Base-by-base conservation (phyloP, 495 filamentous ascomycete genomes). In the Aspergillus sclerotiicarbonarius region DNA sequence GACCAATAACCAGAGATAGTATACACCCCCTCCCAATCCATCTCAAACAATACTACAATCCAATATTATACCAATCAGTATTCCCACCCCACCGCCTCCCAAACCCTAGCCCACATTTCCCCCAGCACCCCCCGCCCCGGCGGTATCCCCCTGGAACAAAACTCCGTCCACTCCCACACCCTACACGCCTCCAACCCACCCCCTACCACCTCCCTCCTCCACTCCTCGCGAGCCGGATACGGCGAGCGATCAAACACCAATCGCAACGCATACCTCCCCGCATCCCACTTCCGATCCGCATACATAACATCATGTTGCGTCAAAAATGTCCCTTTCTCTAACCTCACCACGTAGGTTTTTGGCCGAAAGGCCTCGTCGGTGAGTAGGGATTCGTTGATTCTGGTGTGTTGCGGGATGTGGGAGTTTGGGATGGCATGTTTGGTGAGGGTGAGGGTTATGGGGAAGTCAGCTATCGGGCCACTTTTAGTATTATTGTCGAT, bases 81-180 rank as follows among this genome's bases (percentile, higher is more conserved):
- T 3, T 25, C 25, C 25, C 25, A 25, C 25, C 25, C 25, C 2
- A 25, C 5, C 25, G 5, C 25, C 2, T 5, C 25, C 25, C 25
- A 3, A 2, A 25, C 25, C 25, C 25, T 25, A n/a, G 2, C 13
- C 37, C 8, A 41, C 5, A 41, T 15, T 12, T n/a, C 5, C 37
- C 12, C 5, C 37, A 13, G 5, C 37, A 41, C 37, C 37, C 37
- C 37, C 6, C 15, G 12, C 2, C 12, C 31, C 31, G 31, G 9
- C 35, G 35, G 10, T 41, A 41, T n/a, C 13, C 13, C 7, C 9
- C 37, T 12, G 10, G 37, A 9, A 33, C 21, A 45, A 32, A 54
- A 46, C 29, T 54, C 52, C 39, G 13, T 45, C 52, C 52, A 54
- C 9, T 54, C 52, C 52, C 52, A 54, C 13, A 54, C 25, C 52